Evolutionary conservation across 768 basidiomycete species (phyloP), one percentile per base, ranked within the genome.

Genomic region (Hygrophoropsis aurantiaca): DNA sequence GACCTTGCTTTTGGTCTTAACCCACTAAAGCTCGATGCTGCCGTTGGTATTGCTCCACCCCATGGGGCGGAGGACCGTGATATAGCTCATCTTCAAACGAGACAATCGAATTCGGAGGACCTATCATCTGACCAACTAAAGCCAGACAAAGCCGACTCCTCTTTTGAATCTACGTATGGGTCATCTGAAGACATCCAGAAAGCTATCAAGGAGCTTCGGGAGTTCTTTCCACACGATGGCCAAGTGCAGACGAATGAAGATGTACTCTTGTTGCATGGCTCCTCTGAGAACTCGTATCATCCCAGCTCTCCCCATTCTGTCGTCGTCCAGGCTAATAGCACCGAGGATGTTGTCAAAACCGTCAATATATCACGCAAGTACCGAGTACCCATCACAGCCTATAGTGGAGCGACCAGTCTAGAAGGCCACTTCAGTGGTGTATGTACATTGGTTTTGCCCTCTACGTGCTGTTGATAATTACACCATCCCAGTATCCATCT

Each of bases 341-440:
- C 93, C 0, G 81, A 84, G 44, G 93, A 97, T 59, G 90, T 97
- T 2, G 84, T 90, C 46, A 77, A 80, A 49, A 73, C 90, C 41
- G 84, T 97, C 49, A 79, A 87, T 48, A 79, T 92, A 34, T 83
- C 94, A 1, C 73, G 78, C 37, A 82, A 83, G 60, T 85, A 82
- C 62, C 73, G 73, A 39, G 72, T 95, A 26, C 93, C 94, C 3
- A 75, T 95, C 21, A 81, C 81, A 13, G 81, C 91, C 2, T 94
- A 85, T 58, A 83, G 86, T 40, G 93, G 91, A 2, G 92, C 88
- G 10, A 95, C 91, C 0, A 86, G 84, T 58, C 73, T 94, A 11
- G 93, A 95, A 61, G 91, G 91, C 0, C 90, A 95, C 67, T 90
- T 85, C 51, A 80, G 80, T 40, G 87, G 87, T 23, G 88, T 89